A percentile compares a stretch with the other conserved stretches of the same genome.
phyloP scores from a whole-genome alignment of 257 asterid species.

The Oldenlandia corymbosa region DNA sequence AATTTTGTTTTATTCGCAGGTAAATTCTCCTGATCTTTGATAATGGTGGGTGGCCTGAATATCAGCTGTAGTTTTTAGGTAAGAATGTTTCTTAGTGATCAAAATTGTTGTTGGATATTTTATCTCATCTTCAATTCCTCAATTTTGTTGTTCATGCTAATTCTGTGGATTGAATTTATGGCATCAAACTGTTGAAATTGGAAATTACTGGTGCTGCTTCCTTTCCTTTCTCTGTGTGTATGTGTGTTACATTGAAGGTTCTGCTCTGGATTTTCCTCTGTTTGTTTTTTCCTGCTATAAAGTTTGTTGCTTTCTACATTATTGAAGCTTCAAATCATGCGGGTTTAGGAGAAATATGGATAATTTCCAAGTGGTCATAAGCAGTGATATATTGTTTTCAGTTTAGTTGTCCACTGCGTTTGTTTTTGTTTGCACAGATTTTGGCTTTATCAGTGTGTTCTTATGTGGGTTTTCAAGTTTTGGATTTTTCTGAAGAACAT shows the following conservation, averaged over 20 bases:
- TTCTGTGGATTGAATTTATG: constrained; percentile 1
- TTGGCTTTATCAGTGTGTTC: constrained; percentile 3
- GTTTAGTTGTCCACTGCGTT: not conserved
- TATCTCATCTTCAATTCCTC: constrained; percentile 10
- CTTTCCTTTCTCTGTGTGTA: not conserved
- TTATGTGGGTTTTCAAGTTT: not conserved
- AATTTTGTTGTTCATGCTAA: constrained; percentile 7
- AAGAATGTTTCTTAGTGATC: constrained; percentile 1
- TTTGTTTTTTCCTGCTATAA: not conserved
- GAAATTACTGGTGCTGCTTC: not conserved
- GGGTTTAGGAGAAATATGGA: not conserved
- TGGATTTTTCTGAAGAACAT: constrained; percentile 5
- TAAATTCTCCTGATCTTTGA: constrained; percentile 12
- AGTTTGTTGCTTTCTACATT: not conserved
- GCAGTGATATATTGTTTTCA: constrained; percentile 1
- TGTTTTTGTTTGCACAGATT: constrained; percentile 12
- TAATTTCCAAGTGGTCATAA: not conserved
- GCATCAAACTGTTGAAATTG: not conserved
- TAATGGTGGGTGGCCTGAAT: constrained; percentile 1
- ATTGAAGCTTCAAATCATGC: not conserved
- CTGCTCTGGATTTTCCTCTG: not conserved
- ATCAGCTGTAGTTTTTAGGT: constrained; percentile 20
- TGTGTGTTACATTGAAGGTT: not conserved
- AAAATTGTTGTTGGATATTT: constrained; percentile 9
- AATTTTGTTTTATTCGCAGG: no score